Conservation (phyloP, 2,329 filamentous ascomycete genomes). For the Penicillium sp. region DNA sequence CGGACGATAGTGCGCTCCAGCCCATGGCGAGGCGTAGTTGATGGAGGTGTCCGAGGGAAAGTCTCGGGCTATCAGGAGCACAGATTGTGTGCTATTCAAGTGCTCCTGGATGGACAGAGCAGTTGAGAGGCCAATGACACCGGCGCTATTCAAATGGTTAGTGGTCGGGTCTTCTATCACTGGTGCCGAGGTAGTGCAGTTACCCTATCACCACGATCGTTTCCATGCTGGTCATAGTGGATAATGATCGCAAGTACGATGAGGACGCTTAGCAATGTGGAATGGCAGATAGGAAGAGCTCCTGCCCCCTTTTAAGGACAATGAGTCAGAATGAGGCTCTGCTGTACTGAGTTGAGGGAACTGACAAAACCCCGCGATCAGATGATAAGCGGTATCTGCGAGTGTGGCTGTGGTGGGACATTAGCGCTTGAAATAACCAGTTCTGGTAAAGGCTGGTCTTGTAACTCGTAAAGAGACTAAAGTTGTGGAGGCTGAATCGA, state of each 20-base stretch:
- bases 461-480: neutral
- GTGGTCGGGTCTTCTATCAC: neutral
- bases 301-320: neutral
- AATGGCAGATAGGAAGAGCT: neutral
- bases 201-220: conserved; percentile 47
- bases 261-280: too few relatives aligned
- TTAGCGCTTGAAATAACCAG: neutral
- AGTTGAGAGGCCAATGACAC: conserved; percentile 46
- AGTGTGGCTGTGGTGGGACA: conserved; percentile 9
- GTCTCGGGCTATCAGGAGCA: conserved; percentile 48
- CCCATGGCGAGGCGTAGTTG: conserved; percentile 53
- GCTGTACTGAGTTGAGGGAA: conserved; percentile 14
- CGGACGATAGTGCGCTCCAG: conserved; percentile 53
- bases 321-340: neutral
- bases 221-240: conserved; percentile 32
- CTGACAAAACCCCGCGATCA: conserved; percentile 22
- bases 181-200: neutral
- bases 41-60: conserved; percentile 46
- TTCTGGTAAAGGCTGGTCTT: neutral
- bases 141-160: conserved; percentile 36
- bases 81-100: conserved; percentile 31
- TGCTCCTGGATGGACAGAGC: conserved; percentile 41
- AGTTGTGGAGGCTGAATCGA: neutral
- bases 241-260: neutral
- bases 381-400: conserved; percentile 17